Evolutionary conservation across 306 rosid species (phyloP).

Genomic region (Rosa rugosa): DNA sequence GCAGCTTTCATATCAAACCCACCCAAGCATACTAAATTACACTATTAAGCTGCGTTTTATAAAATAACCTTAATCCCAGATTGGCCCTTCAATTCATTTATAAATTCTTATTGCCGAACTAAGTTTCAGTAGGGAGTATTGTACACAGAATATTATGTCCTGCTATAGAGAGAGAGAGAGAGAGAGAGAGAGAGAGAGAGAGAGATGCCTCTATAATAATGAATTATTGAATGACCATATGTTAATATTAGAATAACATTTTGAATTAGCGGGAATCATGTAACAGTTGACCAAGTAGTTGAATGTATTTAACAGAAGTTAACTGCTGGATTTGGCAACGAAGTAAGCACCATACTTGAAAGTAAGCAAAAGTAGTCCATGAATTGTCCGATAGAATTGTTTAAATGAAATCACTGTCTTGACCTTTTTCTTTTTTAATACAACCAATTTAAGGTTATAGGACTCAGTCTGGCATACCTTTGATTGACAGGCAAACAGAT

Average conservation of each 20-base stretch:
- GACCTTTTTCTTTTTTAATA: slow-evolving; percentile 14
- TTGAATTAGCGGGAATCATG: not conserved
- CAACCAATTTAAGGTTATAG: not conserved
- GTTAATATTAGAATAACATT: not conserved
- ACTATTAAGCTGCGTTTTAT: too few relatives aligned
- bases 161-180: too few relatives aligned
- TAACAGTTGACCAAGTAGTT: not conserved
- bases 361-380: slow-evolving; percentile 8
- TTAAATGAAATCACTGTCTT: slow-evolving; percentile 20
- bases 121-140: too few relatives aligned
- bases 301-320: not conserved
- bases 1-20: not conserved
- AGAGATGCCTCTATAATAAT: not conserved
- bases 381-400: not conserved
- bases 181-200: not conserved
- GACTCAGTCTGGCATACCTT: slow-evolving; percentile 55
- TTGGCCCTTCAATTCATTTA: too few relatives aligned
- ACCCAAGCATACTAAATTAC: not conserved
- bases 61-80: too few relatives aligned
- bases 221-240: not conserved
- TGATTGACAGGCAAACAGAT: slow-evolving; percentile 89
- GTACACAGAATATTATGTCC: too few relatives aligned
- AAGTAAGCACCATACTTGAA: not conserved
- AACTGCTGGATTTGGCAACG: not conserved
- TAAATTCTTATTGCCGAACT: too few relatives aligned